Evolutionary conservation across 2,329 filamentous ascomycete genomes (phyloP), one percentile per base, ranked within the genome.

Genomic region (Rutstroemia sp.): DNA sequence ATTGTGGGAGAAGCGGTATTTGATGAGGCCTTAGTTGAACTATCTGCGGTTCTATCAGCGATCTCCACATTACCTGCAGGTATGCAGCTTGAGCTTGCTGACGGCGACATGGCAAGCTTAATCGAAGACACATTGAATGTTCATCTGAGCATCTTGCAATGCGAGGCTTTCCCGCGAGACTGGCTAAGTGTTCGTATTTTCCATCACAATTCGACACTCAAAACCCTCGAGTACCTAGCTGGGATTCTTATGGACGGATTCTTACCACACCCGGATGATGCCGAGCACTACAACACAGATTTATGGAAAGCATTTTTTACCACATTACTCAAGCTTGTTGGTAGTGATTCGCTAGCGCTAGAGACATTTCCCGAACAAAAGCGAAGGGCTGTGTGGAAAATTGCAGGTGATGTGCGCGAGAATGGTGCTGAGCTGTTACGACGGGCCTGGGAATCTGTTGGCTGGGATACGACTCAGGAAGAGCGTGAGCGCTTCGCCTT

Each of bases 361-460:
- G 94, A 99, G 69, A 96, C 92, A 0, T 97, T 96, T 68, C 91
- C 94, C 0, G 95, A 99, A 70, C 94, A 99, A 73, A 99, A 97
- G 74, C 80, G 94, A 47, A 79, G 94, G 55, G 92, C 94, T 0
- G 92, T 97, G 1, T 99, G 95, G 94, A 99, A 97, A 74, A 96
- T 99, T 68, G 94, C 92, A 4, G 94, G 94, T 5, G 95, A 99
- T 72, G 90, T 99, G 51, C 82, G 94, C 56, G 92, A 97, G 70
- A 82, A 90, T 62, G 94, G 95, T 16, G 92, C 94, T 4, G 88
- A 92, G 51, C 77, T 99, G 8, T 76, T 99, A 37, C 83, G 87
- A 59, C 81, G 83, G 27, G 92, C 88, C 5, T 99, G 94, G 94
- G 89, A 96, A 68, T 88, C 91, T 17, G 95, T 99, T 60, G 94